Evolutionary conservation across 345 rosid genomes (phyloP).

Genomic region (Barbarea vulgaris): DNA sequence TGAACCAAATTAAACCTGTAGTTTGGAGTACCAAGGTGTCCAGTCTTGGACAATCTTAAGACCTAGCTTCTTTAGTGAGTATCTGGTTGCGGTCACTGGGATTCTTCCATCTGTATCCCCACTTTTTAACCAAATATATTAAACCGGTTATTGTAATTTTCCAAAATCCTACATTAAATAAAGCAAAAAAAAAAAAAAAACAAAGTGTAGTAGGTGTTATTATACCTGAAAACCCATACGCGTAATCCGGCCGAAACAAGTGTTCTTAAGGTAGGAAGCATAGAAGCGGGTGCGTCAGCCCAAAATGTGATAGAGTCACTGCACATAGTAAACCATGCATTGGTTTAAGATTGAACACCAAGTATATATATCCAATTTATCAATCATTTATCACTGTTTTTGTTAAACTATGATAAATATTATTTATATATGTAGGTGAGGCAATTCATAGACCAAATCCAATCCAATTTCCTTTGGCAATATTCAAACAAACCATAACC

Average conservation of each 20-base stretch:
- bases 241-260: slow-evolving; percentile 72
- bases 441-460: not conserved
- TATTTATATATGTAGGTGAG: not conserved
- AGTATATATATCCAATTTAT: not conserved
- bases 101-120: slow-evolving; percentile 94
- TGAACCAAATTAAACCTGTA: slow-evolving; percentile 56
- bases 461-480: not conserved
- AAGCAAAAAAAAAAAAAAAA: not conserved
- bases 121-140: slow-evolving; percentile 32
- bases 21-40: slow-evolving; percentile 71
- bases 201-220: not conserved
- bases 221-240: slow-evolving; percentile 76
- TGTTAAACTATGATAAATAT: not conserved
- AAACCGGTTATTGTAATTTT: not conserved
- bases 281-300: slow-evolving; percentile 65
- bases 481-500: not conserved
- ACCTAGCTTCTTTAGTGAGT: slow-evolving; percentile 68
- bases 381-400: not conserved
- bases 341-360: not conserved
- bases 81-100: slow-evolving; percentile 77
- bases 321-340: slow-evolving; percentile 20
- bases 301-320: slow-evolving; percentile 53
- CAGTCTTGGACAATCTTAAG: slow-evolving; percentile 59
- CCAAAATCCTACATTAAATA: not conserved
- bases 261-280: slow-evolving; percentile 69